Base-by-base conservation (phyloP, 2,329 filamentous ascomycete species). In the Lasiodiplodia gonubiensis region DNA sequence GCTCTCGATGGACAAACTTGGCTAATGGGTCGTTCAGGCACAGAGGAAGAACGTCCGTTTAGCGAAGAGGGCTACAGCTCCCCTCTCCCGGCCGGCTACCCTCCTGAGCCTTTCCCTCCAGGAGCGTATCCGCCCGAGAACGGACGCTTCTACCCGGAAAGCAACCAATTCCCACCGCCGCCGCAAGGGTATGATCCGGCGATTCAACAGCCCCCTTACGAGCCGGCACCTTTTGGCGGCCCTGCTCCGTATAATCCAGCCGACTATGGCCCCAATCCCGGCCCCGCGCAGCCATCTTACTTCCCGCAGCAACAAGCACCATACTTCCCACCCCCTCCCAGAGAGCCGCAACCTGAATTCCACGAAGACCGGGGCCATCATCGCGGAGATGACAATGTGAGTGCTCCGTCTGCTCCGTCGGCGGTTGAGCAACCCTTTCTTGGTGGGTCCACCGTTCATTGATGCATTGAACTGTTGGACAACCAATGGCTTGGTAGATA, bases 151-250 rank as follows among this genome's bases (percentile, higher is more conserved):
- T 85, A 84, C 63, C 82, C 82, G 23, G 74, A 79, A 64, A 77
- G 78, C 61, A 82, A 83, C 67, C 80, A 83, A 70, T 85, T 85
- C 70, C 82, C 83, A 33, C 82, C 83, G n/a, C 83, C 83, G 2
- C 82, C 74, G 68, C 64, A 67, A 51, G 76, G 71, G 52, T 75
- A 74, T 57, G 72, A 74, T 27, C 46, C 59, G 18, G 59, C 65
- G 71, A 75, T 46, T 68, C 70, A 51, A 70, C 76, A n/a, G 72
- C 74, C 35, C 70, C 69, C 42, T 71, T 75, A 67, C 72, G 59
- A 61, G 18, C 23, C 57, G 68, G 70, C 75, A 51, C 71, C 75
- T 49, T 76, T 78, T 71, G 75, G 79, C 68, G 46, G 69, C 42
- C 55, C 68, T 69, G 12, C 74, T 4, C 71, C 76, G 2, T 81